Evolutionary conservation across 2,329 filamentous ascomycete species (phyloP), one percentile per base, ranked within the genome.

Genomic region (Fusarium subglutinans): DNA sequence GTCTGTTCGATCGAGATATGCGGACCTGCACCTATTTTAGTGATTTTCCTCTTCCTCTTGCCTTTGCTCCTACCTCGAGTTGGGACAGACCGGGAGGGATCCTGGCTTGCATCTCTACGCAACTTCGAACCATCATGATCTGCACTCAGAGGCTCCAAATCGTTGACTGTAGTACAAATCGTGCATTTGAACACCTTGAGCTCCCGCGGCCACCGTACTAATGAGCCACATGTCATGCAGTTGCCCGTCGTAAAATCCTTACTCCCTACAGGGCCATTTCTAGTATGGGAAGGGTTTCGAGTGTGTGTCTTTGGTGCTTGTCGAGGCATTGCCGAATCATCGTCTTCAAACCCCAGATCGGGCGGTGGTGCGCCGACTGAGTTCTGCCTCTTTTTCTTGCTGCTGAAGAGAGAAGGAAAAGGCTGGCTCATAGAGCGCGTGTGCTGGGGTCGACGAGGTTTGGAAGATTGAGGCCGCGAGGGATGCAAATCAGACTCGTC

Each of bases 211-310:
- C 94, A 97, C 64, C 92, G 89, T 73, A 97, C 92, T 63, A 91
- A 89, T 62, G 92, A 93, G 77, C 92, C 93, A 81, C 95, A 98
- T 40, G 94, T 95, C 89, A 96, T 95, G 81, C 95, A 98, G 76
- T 90, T 91, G 28, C 94, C 93, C 38, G 90, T 91, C 35, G 87
- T 86, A 78, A 92, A 89, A 75, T 94, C 90, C 75, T 87, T 90
- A 73, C 81, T 84, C 38, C 80, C 81, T 17, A 72, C 56, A 12
- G 72, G 76, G 15, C 72, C 86, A 81, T 77, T 83, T 56, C 79
- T 74, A 35, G 73, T 79, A 26, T 78, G 76, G 28, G 76, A 75
- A 24, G 73, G 62, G 41, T 30, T 71, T 44, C 63, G 73, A 47
- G 51, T 45, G 53, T 82, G 79, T 57, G 78, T 78, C 59, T 80